Base-by-base conservation (phyloP, 2,329 filamentous ascomycete species). In the Penicillium sp. region DNA sequence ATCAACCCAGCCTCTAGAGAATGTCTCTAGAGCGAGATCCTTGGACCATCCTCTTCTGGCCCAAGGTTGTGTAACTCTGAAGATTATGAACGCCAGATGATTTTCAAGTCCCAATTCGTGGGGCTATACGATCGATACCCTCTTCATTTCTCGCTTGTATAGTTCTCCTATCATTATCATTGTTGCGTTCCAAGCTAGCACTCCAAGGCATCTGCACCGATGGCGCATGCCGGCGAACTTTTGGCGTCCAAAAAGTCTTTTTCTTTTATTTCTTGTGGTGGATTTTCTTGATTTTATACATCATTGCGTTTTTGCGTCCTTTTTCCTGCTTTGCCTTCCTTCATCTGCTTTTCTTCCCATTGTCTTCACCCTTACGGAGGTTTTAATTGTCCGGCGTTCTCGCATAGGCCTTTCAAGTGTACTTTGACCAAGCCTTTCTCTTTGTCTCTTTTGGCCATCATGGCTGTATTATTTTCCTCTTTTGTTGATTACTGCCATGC, bases 1-100 rank as follows among this genome's bases (percentile, higher is more conserved):
- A 71, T 71, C 55, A 71, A 71, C 39, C 70, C 70, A 16, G 64
- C 65, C 48, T 68, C 66, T 52, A 55, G 57, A 47, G 58, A 65
- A 57, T 57, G 31, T 49, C 37, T 55, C 52, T 50, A 52, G 51
- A 56, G 37, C 59, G 48, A 52, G 54, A 48, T 53, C 49, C 57
- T 35, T 37, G 29, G 21, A 21, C 47, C 33, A 51, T 51, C 24
- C 37, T 51, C 48, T 51, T 51, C 48, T 51, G 22, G 37, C 35
- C 48, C 27, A 48, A 48, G 47, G 47, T 48, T 37, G 37, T 48
- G 47, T 48, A 48, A 24, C 47, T 33, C 21, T 14, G 47, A 48
- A 48, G 47, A 50, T 27, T 46, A 53, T 46, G 50, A 53, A 46
- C 41, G 50, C 50, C 50, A 52, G 29, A 52, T 52, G 50, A 44